These are phyloP conservation scores for Histomonas meleagridis DNA, from an alignment of 208 protist species.

Conservation along the genomic window DNA sequence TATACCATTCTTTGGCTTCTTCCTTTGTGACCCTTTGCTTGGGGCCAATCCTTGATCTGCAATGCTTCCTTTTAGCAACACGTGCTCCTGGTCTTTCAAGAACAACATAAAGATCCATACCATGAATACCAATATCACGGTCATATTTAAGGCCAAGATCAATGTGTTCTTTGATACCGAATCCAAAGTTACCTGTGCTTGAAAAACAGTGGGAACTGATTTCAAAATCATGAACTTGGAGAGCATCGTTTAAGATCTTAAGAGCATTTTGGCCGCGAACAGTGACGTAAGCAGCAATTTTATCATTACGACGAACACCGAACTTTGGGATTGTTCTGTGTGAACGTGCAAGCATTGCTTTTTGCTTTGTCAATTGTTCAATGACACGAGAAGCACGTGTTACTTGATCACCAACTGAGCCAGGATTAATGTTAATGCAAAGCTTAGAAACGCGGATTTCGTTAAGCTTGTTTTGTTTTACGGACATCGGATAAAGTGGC, in stretches of 20 bases:
- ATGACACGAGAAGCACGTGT: slow-evolving; percentile 26
- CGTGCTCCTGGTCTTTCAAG: slow-evolving; percentile 84
- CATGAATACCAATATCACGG: slow-evolving; percentile 90
- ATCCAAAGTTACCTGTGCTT: slow-evolving; percentile 90
- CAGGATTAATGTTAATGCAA: slow-evolving; percentile 32
- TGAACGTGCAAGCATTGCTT: slow-evolving; percentile 47
- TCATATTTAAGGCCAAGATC: slow-evolving; percentile 99
- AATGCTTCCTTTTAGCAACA: slow-evolving; percentile 72
- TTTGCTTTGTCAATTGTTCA: neutral
- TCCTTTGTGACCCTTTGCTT: slow-evolving; percentile 80
- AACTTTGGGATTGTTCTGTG: slow-evolving; percentile 94
- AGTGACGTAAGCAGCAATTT: slow-evolving; percentile 94
- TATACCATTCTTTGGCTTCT: slow-evolving; percentile 96
- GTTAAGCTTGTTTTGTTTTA: neutral
- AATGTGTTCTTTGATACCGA: slow-evolving; percentile 99
- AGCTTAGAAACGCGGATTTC: slow-evolving; percentile 6
- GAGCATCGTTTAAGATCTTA: slow-evolving; percentile 91
- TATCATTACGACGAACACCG: slow-evolving; percentile 96
- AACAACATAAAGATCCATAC: slow-evolving; percentile 91
- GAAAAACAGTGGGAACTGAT: slow-evolving; percentile 84
- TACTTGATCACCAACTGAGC: neutral
- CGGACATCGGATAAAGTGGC: too few species aligned
- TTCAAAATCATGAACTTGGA: slow-evolving; percentile 98
- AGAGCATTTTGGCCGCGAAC: slow-evolving; percentile 94
- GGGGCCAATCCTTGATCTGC: slow-evolving; percentile 67